Evolutionary conservation across 305 asterid genomes (phyloP).

Genomic region (Solanum hybrid): DNA sequence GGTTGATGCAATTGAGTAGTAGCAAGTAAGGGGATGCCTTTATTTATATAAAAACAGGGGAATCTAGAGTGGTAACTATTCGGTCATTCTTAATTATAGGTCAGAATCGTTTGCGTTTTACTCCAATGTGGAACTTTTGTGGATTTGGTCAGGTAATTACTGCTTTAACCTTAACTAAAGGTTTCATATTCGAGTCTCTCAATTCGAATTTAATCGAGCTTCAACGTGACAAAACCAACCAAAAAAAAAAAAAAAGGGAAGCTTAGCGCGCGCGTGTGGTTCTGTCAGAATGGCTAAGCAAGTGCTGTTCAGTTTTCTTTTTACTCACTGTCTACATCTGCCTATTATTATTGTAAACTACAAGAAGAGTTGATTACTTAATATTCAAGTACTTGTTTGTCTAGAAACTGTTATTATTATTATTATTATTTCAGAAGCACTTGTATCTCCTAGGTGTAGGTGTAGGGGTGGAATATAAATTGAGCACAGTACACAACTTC

Average conservation of each 20-base stretch:
- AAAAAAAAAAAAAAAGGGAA: no score
- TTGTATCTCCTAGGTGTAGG: conserved; percentile 1
- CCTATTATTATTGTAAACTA: conserved; percentile 3
- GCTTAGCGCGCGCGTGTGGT: conserved; percentile 36
- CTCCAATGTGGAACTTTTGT: no score
- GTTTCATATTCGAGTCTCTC: background rate
- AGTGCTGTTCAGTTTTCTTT: conserved; percentile 18
- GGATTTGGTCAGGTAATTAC: no score
- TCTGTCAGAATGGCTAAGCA: conserved; percentile 31
- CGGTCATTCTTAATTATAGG: no score
- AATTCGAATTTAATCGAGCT: no score
- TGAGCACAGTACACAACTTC: conserved; percentile 3
- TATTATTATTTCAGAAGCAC: background rate
- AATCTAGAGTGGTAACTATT: no score
- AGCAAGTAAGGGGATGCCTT: conserved; percentile 10
- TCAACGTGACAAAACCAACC: no score
- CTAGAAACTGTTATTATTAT: background rate
- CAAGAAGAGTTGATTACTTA: conserved; percentile 14
- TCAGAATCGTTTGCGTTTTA: no score
- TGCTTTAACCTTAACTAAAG: no score
- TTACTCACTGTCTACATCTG: conserved; percentile 10
- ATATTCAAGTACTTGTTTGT: conserved; percentile 11
- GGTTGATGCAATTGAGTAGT: conserved; percentile 9
- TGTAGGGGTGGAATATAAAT: conserved; percentile 22
- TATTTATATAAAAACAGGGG: conserved; percentile 13